Conservation (phyloP, 768 basidiomycete species). For the Pulveroboletus ravenelii region DNA sequence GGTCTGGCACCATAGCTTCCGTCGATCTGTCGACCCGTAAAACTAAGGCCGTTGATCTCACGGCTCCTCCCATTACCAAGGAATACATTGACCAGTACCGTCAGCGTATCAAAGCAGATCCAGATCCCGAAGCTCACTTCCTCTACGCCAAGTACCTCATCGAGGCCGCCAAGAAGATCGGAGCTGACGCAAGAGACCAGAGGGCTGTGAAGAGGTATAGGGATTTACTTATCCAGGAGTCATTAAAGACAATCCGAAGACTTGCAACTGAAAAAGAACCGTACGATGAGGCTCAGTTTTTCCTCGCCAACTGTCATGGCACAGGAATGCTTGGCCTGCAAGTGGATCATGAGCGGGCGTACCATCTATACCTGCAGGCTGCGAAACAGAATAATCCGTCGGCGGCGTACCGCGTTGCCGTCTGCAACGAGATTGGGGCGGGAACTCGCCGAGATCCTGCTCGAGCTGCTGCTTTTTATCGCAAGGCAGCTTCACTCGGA, state of each 20-base stretch:
- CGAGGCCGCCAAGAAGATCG: conserved; percentile 93
- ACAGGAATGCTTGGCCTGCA: conserved; percentile 93
- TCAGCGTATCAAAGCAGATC: conserved; percentile 93
- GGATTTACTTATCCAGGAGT: conserved; percentile 81
- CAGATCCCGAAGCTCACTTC: conserved; percentile 97
- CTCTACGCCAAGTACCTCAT: conserved; percentile 98
- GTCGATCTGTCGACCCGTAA: conserved; percentile 56
- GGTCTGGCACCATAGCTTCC: conserved; percentile 54
- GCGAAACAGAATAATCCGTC: conserved; percentile 95
- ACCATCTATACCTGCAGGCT: conserved; percentile 94
- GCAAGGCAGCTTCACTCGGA: conserved; percentile 92
- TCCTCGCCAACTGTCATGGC: conserved; percentile 94
- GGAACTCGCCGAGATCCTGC: conserved; percentile 86
- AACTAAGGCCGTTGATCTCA: conserved; percentile 78
- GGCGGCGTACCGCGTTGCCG: conserved; percentile 94
- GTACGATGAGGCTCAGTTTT: conserved; percentile 96
- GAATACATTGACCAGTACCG: conserved; percentile 98
- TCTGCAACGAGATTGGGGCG: conserved; percentile 98
- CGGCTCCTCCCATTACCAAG: conserved; percentile 85
- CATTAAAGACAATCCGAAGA: conserved; percentile 87
- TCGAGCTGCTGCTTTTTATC: conserved; percentile 91
- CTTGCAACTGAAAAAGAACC: conserved; percentile 89
- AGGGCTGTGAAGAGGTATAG: conserved; percentile 87
- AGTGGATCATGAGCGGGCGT: conserved; percentile 97
- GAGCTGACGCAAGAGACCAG: conserved; percentile 66